phyloP scores from a whole-genome alignment of 2,329 filamentous ascomycete genomes.

The Penicillium sp. region DNA sequence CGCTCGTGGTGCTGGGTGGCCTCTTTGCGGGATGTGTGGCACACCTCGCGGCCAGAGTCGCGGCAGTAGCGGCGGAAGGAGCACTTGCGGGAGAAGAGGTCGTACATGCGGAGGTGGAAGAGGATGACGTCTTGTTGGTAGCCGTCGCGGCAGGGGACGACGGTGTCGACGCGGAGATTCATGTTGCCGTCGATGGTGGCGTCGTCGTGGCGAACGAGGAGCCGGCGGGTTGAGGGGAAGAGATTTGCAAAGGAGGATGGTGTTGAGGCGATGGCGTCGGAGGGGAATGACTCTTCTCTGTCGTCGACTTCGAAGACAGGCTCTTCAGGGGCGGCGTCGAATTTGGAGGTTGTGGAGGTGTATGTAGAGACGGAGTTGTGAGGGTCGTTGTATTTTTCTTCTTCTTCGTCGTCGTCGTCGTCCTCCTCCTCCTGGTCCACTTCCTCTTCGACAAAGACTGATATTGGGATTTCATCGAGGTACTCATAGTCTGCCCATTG shows the following conservation, averaged over 20 bases:
- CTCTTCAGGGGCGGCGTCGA: constrained; percentile 53
- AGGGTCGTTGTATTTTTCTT: constrained; percentile 13
- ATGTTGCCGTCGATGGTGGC: constrained; percentile 90
- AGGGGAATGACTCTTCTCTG: constrained; percentile 61
- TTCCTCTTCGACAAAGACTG: constrained; percentile 1
- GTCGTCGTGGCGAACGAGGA: constrained; percentile 88
- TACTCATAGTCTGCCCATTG: constrained; percentile 7
- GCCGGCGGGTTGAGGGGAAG: constrained; percentile 80
- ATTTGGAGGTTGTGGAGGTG: constrained; percentile 69
- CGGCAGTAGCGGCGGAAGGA: constrained; percentile 89
- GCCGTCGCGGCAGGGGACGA: constrained; percentile 61
- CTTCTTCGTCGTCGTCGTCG: background rate
- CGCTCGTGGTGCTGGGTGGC: constrained; percentile 58
- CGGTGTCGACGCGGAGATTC: constrained; percentile 87
- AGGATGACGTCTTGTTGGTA: constrained; percentile 70
- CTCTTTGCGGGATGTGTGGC: constrained; percentile 71
- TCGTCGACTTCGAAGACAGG: constrained; percentile 54
- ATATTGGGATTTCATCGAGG: constrained; percentile 5
- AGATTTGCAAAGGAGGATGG: constrained; percentile 79
- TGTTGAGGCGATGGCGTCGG: constrained; percentile 72
- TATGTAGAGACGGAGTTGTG: constrained; percentile 76
- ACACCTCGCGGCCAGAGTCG: constrained; percentile 90
- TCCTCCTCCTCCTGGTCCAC: background rate
- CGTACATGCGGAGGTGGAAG: constrained; percentile 94
- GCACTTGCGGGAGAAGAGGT: constrained; percentile 82